Base-by-base conservation (phyloP, 2,329 filamentous ascomycete genomes). In the Colletotrichum cereale region DNA sequence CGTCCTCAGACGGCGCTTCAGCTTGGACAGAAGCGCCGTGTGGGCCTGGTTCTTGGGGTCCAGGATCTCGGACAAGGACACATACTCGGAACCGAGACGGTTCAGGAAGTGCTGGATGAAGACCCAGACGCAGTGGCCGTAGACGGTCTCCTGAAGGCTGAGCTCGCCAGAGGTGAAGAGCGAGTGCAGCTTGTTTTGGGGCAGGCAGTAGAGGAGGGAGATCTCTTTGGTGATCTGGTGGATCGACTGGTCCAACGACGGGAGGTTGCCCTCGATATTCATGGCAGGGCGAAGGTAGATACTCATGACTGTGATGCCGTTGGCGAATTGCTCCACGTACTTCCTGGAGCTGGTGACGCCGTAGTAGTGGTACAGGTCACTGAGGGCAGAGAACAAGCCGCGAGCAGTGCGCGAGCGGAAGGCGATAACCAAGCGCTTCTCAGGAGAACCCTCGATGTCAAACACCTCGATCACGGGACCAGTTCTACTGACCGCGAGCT, bases 151-250 rank as follows among this genome's bases (percentile, higher is more conserved):
- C 82, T 99, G 96, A 62, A 99, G 87, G 79, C 95, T 98, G 74
- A 99, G 87, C 76, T 92, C 89, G 61, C 95, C 95, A 21, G 89
- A 91, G 62, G 93, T 93, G 82, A 99, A 99, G 76, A 97, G 90
- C 70, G 88, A 86, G 83, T 98, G 96, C 81, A 99, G 94, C 83
- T 95, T 96, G 87, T 97, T 99, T 82, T 97, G 96, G 18, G 96
- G 96, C 75, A 99, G 93, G 82, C 96, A 99, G 89, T 98, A 99
- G 24, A 99, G 87, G 70, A 99, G 89, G 2, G 96, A 98, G 62
- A 97, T 92, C 82, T 99, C 96, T 88, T 98, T 98, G 86, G 96
- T 97, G 85, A 99, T 98, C 84, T 99, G 96, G 83, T 98, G 94
- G 75, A 99, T 97, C 3, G 96, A 96, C 76, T 96, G 92, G 78